Base-by-base conservation (phyloP, 2,329 filamentous ascomycete genomes). In the Truncatella angustata region DNA sequence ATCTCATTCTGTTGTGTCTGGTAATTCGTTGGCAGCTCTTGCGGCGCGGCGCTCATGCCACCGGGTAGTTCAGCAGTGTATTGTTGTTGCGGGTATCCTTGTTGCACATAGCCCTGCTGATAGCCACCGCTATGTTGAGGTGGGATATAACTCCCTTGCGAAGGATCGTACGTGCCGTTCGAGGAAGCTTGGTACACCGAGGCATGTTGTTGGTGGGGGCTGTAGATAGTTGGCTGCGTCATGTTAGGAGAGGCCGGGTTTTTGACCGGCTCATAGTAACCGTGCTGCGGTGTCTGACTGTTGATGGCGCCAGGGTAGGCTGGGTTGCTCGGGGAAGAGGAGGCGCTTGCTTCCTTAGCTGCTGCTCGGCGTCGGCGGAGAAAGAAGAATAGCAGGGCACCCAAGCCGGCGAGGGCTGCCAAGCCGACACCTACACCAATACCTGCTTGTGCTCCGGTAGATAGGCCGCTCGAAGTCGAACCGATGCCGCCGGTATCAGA, bases 381-480 rank as follows among this genome's bases (percentile, higher is more conserved):
- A 43, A 61, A 58, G 47, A 66, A 62, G 52, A 64, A 62, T 6
- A n/a, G 57, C 10, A 64, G 34, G 16, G 53, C 60, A 21, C 50
- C 60, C 5, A 66, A 50, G 14, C 56, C 36, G 28, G 53, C 59
- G 16, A 65, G 30, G 3, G 49, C 63, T 4, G 49, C 66, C 7
- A 68, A 37, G 4, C 59, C 58, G 9, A 63, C 63, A 26, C 67
- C 69, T 4, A 66, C 61, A 4, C 66, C 69, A 35, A 69, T 67
- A 10, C 68, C 70, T n/a, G 63, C 69, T 35, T 65, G 60, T 7
- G 65, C 65, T 18, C 67, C 70, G 6, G 59, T 63, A 12, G 62
- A 61, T 14, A 68, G 55, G 11, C 60, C 61, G 24, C 50, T 44
- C 16, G 23, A 5, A 5, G 43, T n/a, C 16, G 23, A 5, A 5